Evolutionary conservation across 2,329 filamentous ascomycete genomes (phyloP), one percentile per base, ranked within the genome.

Genomic region (Colletotrichum lindemuthianum): DNA sequence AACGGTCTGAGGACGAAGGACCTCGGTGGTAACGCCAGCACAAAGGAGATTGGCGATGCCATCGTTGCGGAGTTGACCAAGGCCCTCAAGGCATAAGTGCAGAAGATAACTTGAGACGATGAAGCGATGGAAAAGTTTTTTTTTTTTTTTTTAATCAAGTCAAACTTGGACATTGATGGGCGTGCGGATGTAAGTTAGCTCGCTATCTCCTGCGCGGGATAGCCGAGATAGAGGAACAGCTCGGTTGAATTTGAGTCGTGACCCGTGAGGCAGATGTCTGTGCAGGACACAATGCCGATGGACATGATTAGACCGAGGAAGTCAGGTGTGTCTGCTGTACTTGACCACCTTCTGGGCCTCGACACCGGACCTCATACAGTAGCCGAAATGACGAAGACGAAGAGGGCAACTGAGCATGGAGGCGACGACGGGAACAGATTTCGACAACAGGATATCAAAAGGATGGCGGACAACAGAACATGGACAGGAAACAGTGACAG

Each of bases 1-100:
- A 85, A 82, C 59, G 92, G 92, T 40, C 78, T 94, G 51, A 84
- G 88, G 68, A 97, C 95, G 13, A 90, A 87, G 75, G 95, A 98
- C 76, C 91, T 98, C 70, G 93, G 92, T 51, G 95, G 96, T 63
- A 86, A 78, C 58, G 84, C 89, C 10, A 87, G 84, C 68, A 98
- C 95, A 6, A 82, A 67, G 60, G 65, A 67, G 57, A 54, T 77
- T 67, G 92, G 92, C 66, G 90, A 96, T 78, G 92, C 92, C 2
- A 84, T 96, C 69, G 90, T 88, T 2, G 85, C 85, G 51, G 90
- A 97, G 82, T 80, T 97, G 63, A 84, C 86, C 76, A 88, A 87
- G 77, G 79, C 93, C 54, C 82, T 96, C 71, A 83, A 85, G 77
- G 76, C 67, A 15, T 72, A 69, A 63, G 51, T 37, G 6, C 24